A percentile compares a stretch with the other conserved stretches of the same genome.
Conservation (phyloP, 768 basidiomycete species). For the Pisolithus sp. region DNA sequence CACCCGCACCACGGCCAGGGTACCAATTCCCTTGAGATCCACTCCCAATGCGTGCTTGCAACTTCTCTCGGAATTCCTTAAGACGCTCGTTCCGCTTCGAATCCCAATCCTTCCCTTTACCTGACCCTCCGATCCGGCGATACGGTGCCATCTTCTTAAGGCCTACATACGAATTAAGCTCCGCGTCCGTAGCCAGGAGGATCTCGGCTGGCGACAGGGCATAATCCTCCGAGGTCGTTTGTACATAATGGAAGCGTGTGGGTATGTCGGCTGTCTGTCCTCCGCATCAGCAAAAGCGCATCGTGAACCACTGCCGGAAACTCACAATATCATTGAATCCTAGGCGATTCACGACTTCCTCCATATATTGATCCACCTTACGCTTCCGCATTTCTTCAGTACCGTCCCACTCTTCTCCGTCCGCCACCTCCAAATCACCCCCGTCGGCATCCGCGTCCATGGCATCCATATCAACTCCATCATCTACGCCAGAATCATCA, state of each 20-base stretch:
- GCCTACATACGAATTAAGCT: slow-evolving; percentile 87
- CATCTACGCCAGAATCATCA: slow-evolving; percentile 37
- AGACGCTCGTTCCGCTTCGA: slow-evolving; percentile 56
- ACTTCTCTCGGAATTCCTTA: slow-evolving; percentile 61
- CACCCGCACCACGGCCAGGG: background rate
- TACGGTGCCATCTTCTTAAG: slow-evolving; percentile 92
- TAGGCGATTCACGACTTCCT: slow-evolving; percentile 72
- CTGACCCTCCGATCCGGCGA: slow-evolving; percentile 38
- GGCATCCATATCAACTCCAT: slow-evolving; percentile 41
- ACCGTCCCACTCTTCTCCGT: slow-evolving; percentile 73
- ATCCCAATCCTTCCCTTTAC: slow-evolving; percentile 48
- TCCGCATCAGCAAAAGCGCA: background rate
- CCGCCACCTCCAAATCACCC: slow-evolving; percentile 26
- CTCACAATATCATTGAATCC: slow-evolving; percentile 95
- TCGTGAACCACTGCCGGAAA: slow-evolving; percentile 5
- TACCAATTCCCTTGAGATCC: slow-evolving; percentile 16
- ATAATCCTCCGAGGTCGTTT: slow-evolving; percentile 54
- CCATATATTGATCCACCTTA: slow-evolving; percentile 83
- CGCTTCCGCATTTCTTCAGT: slow-evolving; percentile 88
- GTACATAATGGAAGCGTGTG: slow-evolving; percentile 90
- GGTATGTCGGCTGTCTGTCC: slow-evolving; percentile 78
- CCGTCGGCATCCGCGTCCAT: slow-evolving; percentile 57
- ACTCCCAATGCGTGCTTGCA: slow-evolving; percentile 38
- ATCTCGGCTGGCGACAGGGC: slow-evolving; percentile 81
- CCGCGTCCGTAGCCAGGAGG: slow-evolving; percentile 83